Conservation (phyloP, 163 green algal genomes). For the Prototheca wickerhamii region DNA sequence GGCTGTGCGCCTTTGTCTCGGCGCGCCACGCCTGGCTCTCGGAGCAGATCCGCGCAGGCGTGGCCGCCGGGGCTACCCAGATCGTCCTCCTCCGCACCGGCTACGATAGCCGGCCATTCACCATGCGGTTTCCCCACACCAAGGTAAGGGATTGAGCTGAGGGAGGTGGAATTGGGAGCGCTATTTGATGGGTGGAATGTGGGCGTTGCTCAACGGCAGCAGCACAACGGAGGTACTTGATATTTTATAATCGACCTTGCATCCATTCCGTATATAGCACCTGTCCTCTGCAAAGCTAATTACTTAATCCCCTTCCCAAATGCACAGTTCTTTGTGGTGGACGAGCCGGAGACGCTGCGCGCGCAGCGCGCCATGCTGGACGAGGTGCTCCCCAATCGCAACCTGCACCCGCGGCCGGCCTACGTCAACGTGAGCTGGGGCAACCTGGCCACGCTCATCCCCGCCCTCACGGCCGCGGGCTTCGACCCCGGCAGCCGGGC, state of each 20-base stretch:
- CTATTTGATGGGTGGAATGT: background rate
- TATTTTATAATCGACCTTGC: no score
- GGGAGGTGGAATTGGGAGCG: background rate
- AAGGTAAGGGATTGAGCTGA: background rate
- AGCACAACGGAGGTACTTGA: no score
- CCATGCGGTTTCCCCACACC: background rate
- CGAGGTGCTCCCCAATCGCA: conserved; percentile 1
- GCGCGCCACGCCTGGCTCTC: conserved; percentile 1
- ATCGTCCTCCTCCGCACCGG: conserved; percentile 8
- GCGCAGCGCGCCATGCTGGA: conserved; percentile 2
- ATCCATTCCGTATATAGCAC: background rate
- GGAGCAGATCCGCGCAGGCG: background rate
- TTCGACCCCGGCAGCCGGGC: conserved; percentile 3
- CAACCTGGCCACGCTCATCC: conserved; percentile 9
- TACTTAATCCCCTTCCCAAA: background rate
- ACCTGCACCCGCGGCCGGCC: background rate
- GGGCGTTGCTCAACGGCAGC: no score
- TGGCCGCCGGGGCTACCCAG: conserved; percentile 4
- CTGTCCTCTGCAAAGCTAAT: background rate
- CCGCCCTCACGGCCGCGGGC: conserved; percentile 11
- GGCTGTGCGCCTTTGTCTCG: background rate
- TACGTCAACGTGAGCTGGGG: background rate
- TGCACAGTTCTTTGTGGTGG: conserved; percentile 6
- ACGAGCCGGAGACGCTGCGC: background rate
- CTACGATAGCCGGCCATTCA: conserved; percentile 5